Percentiles rank a stretch among this genome's conserved stretches.
Conservation (phyloP, 2,329 filamentous ascomycete species). For the Phialemonium atrogriseum region DNA sequence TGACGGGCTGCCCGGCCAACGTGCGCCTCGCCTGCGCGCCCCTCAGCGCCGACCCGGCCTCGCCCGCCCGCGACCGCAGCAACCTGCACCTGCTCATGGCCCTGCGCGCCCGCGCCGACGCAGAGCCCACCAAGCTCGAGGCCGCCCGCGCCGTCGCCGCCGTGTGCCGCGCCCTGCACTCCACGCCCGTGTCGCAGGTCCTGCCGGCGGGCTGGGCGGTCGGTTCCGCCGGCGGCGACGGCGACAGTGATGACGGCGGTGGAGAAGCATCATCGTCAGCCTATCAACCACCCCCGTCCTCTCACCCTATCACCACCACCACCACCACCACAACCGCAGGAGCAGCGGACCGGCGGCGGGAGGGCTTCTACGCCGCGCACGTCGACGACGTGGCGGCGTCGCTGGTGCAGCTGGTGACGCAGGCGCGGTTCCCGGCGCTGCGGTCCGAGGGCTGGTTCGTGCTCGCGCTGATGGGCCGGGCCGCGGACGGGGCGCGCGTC, state of each 20-base stretch:
- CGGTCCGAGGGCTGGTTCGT: constrained; percentile 56
- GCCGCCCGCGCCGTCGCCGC: constrained; percentile 44
- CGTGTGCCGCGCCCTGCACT: constrained; percentile 48
- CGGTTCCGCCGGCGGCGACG: neutral
- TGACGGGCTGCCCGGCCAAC: constrained; percentile 44
- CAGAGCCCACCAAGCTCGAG: constrained; percentile 51
- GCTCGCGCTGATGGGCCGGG: constrained; percentile 50
- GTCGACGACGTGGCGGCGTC: constrained; percentile 26
- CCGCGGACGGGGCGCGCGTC: constrained; percentile 37
- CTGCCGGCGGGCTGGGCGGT: constrained; percentile 19
- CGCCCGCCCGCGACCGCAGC: constrained; percentile 21
- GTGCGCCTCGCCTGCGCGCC: constrained; percentile 39
- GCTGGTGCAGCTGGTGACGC: constrained; percentile 44
- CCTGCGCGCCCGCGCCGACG: constrained; percentile 34
- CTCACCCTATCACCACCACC: neutral
- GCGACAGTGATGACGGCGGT: neutral
- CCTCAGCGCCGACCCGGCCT: constrained; percentile 26
- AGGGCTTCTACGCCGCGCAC: constrained; percentile 39
- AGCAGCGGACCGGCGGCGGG: constrained; percentile 11
- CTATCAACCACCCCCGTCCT: neutral
- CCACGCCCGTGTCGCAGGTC: constrained; percentile 20
- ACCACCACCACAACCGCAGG: neutral
- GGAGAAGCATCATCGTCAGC: neutral
- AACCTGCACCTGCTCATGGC: constrained; percentile 29
- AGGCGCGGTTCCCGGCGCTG: constrained; percentile 50